These are phyloP conservation scores for Fusarium incarnatum DNA, from an alignment of 2,329 filamentous ascomycete genomes.

Conservation along the genomic window DNA sequence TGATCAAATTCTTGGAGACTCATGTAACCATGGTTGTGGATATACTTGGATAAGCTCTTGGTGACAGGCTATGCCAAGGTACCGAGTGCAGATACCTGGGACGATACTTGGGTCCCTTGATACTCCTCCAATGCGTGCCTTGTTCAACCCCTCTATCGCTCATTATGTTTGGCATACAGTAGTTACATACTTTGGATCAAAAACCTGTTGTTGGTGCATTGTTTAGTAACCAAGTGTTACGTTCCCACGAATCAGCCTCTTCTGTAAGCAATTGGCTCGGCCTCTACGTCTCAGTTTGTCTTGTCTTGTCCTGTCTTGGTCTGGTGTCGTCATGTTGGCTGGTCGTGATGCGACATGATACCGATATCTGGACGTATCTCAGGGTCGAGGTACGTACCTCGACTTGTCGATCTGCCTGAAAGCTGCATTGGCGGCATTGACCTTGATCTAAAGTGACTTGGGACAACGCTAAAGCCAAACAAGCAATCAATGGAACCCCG, in stretches of 20 bases:
- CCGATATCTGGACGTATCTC: not conserved
- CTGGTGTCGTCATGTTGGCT: slow-evolving; percentile 33
- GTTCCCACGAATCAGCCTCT: slow-evolving; percentile 31
- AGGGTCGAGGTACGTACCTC: slow-evolving; percentile 32
- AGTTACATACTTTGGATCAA: slow-evolving; percentile 9
- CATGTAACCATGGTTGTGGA: not conserved
- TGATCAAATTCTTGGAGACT: slow-evolving; percentile 14
- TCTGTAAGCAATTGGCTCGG: slow-evolving; percentile 27
- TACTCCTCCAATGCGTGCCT: slow-evolving; percentile 17
- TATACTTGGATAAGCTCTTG: slow-evolving; percentile 19
- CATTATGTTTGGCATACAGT: not conserved
- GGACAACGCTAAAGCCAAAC: slow-evolving; percentile 38
- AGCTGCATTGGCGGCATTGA: slow-evolving; percentile 38
- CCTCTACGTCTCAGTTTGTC: slow-evolving; percentile 25
- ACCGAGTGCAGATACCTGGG: not conserved
- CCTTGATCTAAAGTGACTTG: slow-evolving; percentile 29
- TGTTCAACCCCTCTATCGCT: slow-evolving; percentile 8
- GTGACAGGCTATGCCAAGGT: slow-evolving; percentile 14
- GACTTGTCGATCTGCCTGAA: slow-evolving; percentile 41
- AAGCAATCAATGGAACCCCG: slow-evolving; percentile 23
- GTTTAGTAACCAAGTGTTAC: slow-evolving; percentile 15
- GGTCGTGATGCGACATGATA: slow-evolving; percentile 13
- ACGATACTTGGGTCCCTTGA: slow-evolving; percentile 18
- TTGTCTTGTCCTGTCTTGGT: slow-evolving; percentile 11
- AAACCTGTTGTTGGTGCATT: slow-evolving; percentile 37